These are phyloP conservation scores for Heterotrichella gracilis DNA, from an alignment of 352 stramenopile genomes.

Conservation along the genomic window DNA sequence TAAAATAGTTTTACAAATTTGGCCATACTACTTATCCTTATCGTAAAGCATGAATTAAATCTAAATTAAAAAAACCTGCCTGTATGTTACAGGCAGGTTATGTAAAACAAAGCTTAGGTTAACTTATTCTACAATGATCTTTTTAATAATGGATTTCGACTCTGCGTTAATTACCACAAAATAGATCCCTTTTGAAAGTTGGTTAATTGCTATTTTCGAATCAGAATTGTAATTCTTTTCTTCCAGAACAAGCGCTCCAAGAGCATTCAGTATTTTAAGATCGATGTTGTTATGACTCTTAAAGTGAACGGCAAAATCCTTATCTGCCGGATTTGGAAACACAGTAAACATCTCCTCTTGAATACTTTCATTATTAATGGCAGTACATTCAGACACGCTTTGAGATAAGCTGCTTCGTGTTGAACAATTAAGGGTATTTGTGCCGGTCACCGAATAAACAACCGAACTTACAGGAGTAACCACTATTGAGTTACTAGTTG, in stretches of 20 bases:
- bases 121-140: not conserved
- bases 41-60: not conserved
- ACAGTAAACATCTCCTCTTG: not conserved
- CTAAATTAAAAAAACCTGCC: not conserved
- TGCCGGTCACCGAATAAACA: not conserved
- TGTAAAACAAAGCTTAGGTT: not conserved
- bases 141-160: not conserved
- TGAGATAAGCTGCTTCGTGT: not conserved
- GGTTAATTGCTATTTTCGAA: not conserved
- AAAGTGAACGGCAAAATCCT: not conserved
- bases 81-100: not conserved
- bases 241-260: not conserved
- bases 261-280: not conserved
- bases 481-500: not conserved
- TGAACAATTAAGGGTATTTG: not conserved
- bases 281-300: not conserved
- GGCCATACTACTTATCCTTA: not conserved
- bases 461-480: not conserved
- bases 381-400: not conserved
- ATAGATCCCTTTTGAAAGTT: not conserved
- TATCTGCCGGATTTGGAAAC: not conserved
- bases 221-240: not conserved
- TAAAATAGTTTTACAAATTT: conserved; percentile 8
- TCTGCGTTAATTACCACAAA: not conserved
- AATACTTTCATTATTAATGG: not conserved